Evolutionary conservation across 257 asterid genomes (phyloP).

Genomic region (Henckelia pumila): DNA sequence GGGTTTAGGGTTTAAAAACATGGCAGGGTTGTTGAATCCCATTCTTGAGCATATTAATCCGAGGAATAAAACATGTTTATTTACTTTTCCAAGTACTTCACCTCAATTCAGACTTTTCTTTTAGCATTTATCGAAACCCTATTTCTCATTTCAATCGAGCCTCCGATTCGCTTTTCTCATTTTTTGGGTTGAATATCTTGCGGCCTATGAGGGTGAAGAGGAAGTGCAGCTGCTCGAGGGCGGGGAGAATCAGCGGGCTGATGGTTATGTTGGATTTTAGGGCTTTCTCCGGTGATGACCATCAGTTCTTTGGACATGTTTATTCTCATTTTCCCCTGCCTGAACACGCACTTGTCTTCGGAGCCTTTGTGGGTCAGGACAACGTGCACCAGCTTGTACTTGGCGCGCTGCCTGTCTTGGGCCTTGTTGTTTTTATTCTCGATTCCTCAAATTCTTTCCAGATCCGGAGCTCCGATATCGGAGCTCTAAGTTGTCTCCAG

Average conservation of each 20-base stretch:
- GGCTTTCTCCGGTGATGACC: slow-evolving; percentile 56
- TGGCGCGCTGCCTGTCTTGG: no score
- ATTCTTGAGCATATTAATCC: no score
- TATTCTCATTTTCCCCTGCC: slow-evolving; percentile 53
- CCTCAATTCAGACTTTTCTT: no score
- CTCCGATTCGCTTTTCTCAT: no score
- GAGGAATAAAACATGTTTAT: no score
- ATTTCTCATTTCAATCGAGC: no score
- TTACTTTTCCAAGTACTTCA: no score
- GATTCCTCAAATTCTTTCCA: slow-evolving; percentile 30
- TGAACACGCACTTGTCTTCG: slow-evolving; percentile 53
- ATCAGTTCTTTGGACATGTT: slow-evolving; percentile 50
- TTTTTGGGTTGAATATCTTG: slow-evolving; percentile 45
- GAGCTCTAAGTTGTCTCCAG: slow-evolving; percentile 39
- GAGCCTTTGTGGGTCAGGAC: slow-evolving; percentile 55
- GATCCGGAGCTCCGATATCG: slow-evolving; percentile 56
- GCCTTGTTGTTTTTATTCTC: slow-evolving; percentile 26
- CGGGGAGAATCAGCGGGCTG: slow-evolving; percentile 55
- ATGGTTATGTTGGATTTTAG: slow-evolving; percentile 53
- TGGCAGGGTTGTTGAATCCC: no score
- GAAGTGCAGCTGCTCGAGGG: slow-evolving; percentile 54
- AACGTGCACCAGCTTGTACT: slow-evolving; percentile 41
- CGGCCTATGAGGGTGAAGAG: slow-evolving; percentile 50
- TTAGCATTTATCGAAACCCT: no score
- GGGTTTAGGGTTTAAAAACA: no score